Percentiles rank a stretch among this genome's conserved stretches.
Evolutionary conservation across 352 stramenopile genomes (phyloP).

Genomic region (Bremia lactucae): DNA sequence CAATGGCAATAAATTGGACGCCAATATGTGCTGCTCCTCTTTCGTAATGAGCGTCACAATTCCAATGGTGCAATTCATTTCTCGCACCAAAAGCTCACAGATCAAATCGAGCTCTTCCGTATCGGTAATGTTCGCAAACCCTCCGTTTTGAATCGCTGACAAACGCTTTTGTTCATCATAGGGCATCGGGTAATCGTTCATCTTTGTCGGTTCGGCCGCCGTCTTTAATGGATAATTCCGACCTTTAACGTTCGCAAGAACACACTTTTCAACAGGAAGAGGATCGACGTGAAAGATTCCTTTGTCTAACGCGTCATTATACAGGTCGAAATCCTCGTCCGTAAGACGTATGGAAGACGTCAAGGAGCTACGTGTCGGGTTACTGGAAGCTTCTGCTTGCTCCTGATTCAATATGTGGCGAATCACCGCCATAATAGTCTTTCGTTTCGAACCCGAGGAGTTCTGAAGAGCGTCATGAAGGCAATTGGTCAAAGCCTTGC

Average conservation of each 20-base stretch:
- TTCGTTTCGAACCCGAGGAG: constrained; percentile 17
- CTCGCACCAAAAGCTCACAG: constrained; percentile 39
- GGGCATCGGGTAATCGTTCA: constrained; percentile 24
- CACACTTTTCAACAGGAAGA: constrained; percentile 25
- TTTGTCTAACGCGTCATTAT: constrained; percentile 21
- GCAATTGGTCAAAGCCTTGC: constrained; percentile 21
- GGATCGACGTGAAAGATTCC: constrained; percentile 16
- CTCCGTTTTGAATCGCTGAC: constrained; percentile 25
- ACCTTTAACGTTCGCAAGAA: constrained; percentile 18
- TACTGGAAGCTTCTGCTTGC: constrained; percentile 9
- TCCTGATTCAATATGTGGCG: constrained; percentile 43
- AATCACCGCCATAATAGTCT: constrained; percentile 52
- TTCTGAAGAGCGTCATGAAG: constrained; percentile 22
- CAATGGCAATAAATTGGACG: constrained; percentile 21
- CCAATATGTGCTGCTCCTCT: constrained; percentile 36
- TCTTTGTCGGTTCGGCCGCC: constrained; percentile 4
- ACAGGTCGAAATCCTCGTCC: constrained; percentile 20
- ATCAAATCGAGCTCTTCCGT: constrained; percentile 52
- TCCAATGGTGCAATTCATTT: constrained; percentile 43
- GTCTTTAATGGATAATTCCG: constrained; percentile 37
- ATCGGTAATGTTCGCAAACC: constrained; percentile 29
- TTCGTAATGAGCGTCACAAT: constrained; percentile 49
- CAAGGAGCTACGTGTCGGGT: no score
- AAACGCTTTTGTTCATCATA: constrained; percentile 31
- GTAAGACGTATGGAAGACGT: constrained; percentile 15